A percentile compares a stretch with the other conserved stretches of the same genome.
phyloP scores from a whole-genome alignment of 139 green algal genomes.

The Desmodesmus armatus region DNA sequence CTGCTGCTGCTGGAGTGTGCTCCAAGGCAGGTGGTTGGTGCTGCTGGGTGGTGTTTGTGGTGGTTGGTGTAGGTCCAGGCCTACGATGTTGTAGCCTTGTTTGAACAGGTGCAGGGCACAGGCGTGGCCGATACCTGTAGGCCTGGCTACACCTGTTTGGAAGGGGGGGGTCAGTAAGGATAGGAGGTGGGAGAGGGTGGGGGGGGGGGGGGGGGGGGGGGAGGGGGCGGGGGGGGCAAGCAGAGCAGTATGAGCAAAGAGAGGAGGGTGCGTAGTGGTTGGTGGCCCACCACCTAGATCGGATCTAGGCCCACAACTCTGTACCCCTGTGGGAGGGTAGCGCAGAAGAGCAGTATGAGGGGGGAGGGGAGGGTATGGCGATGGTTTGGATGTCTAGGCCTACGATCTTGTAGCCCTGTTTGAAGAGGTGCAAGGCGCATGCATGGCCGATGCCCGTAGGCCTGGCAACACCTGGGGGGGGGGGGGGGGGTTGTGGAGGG shows the following conservation, averaged over 20 bases:
- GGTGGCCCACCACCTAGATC: too few relatives aligned
- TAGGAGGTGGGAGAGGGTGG: too few relatives aligned
- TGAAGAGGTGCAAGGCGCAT: not conserved
- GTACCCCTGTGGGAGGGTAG: too few relatives aligned
- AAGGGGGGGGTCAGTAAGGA: too few relatives aligned
- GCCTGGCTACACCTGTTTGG: not conserved
- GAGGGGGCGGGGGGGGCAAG: too few relatives aligned
- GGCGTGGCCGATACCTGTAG: constrained; percentile 23
- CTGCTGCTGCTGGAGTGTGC: not conserved
- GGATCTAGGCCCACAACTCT: too few relatives aligned
- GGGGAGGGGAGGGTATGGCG: too few relatives aligned
- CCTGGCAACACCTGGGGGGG: not conserved
- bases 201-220: too few relatives aligned
- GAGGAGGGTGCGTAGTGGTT: too few relatives aligned
- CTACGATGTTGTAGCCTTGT: constrained; percentile 22
- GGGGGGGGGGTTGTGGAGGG: too few relatives aligned
- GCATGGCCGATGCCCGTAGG: constrained; percentile 24
- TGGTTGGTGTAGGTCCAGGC: not conserved
- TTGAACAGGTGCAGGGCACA: constrained; percentile 7
- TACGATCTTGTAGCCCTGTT: constrained; percentile 23
- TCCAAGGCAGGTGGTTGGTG: not conserved
- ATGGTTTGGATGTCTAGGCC: constrained; percentile 13
- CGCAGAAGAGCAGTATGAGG: too few relatives aligned
- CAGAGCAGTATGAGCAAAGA: too few relatives aligned
- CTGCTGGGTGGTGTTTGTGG: not conserved